Percentiles rank a stretch among this genome's conserved stretches.
These are phyloP conservation scores for Arthrobotrys iridis DNA, from an alignment of 2,329 filamentous ascomycete species.

Conservation along the genomic window DNA sequence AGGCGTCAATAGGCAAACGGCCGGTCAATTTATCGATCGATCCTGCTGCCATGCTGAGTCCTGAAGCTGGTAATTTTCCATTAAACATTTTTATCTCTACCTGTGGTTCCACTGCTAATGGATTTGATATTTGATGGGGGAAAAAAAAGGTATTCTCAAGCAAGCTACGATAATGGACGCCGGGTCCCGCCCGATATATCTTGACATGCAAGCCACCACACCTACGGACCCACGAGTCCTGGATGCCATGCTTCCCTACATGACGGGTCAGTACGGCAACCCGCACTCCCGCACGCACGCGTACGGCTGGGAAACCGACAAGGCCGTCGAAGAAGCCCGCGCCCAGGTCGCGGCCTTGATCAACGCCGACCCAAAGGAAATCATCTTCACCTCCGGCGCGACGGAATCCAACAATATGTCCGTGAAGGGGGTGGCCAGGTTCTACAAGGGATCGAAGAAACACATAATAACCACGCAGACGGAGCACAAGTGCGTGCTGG, in stretches of 20 bases:
- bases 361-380: slow-evolving; percentile 94
- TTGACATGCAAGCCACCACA: slow-evolving; percentile 98
- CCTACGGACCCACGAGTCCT: slow-evolving; percentile 93
- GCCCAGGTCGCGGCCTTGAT: slow-evolving; percentile 85
- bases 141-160: slow-evolving; percentile 82
- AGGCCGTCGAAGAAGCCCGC: slow-evolving; percentile 87
- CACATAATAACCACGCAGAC: slow-evolving; percentile 98
- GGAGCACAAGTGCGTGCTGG: slow-evolving; percentile 98
- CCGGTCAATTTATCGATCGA: slow-evolving; percentile 36
- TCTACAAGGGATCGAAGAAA: slow-evolving; percentile 96
- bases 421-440: slow-evolving; percentile 95
- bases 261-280: slow-evolving; percentile 93
- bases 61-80: slow-evolving; percentile 29
- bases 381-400: slow-evolving; percentile 97
- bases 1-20: slow-evolving; percentile 26
- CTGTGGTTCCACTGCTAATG: not conserved
- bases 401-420: slow-evolving; percentile 99
- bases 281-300: slow-evolving; percentile 97
- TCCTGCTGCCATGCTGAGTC: slow-evolving; percentile 48
- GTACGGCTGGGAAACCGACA: slow-evolving; percentile 98
- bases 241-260: slow-evolving; percentile 95
- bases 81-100: not conserved
- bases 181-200: slow-evolving; percentile 91
- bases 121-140: not conserved
- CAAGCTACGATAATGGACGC: slow-evolving; percentile 93